Evolutionary conservation across 306 rosid genomes (phyloP), one percentile per base, ranked within the genome.

Genomic region (Cicer chorassanicum): DNA sequence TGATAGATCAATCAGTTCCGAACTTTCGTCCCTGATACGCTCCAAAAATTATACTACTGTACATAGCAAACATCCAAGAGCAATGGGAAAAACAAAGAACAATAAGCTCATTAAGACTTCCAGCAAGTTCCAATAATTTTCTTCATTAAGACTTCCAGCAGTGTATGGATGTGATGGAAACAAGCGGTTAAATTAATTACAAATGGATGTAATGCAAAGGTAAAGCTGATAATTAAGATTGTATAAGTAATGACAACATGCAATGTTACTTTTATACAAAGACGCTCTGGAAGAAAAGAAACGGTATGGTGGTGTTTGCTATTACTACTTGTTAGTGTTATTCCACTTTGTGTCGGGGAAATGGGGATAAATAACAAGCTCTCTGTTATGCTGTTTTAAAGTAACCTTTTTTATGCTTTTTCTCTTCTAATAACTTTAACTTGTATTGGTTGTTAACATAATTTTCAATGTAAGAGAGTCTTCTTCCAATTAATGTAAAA

Each of bases 271-370:
- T 78, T 78, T 65, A 40, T 82, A 63, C 72, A 5, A 62, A 56
- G 79, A 63, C 72, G 59, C 51, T 64, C 51, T 74, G 62, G 68
- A 82, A 73, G 70, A 40, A 76, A 68, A 64, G 68, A 57, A 82
- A 82, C 74, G 65, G 44, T 73, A 70, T 24, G 80, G 70, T 56
- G 61, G 70, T 29, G 36, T 29, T 29, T 29, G 36, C 36, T 29
- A 29, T 29, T 29, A 29, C 36, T 29, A 11, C 15, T 7, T 54
- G 46, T 16, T 43, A 61, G 79, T 68, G 72, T 70, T 76, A 68
- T 79, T 70, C 75, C 87, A 69, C 78, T 74, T 12, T 49, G 64
- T 90, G 98, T 92, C 89, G 88, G 91, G 88, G 41, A 83, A 73
- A 74, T 36, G 69, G 72, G 88, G 75, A 93, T 84, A 83, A 84